Evolutionary conservation across 2,329 filamentous ascomycete species (phyloP).

Genomic region (Aspergillus udagawae): DNA sequence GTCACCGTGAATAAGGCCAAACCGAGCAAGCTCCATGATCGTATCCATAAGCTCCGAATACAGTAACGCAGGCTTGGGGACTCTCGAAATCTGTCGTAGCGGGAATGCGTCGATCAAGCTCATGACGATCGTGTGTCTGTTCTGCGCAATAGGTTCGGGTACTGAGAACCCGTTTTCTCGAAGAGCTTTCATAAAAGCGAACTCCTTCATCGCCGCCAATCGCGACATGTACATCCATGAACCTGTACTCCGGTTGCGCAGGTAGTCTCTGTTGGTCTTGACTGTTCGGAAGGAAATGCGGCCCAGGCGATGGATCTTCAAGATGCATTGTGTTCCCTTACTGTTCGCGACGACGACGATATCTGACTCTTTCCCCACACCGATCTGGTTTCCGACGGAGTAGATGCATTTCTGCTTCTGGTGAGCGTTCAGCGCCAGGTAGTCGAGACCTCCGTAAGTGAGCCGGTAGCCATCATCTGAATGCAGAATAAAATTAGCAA

Average conservation of each 20-base stretch:
- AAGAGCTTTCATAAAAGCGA: conserved; percentile 86
- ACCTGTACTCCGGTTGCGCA: conserved; percentile 72
- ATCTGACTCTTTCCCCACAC: conserved; percentile 96
- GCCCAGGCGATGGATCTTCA: conserved; percentile 94
- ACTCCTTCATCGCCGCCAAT: conserved; percentile 90
- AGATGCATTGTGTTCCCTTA: conserved; percentile 69
- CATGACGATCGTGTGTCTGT: conserved; percentile 95
- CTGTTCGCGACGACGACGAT: conserved; percentile 89
- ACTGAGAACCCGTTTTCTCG: conserved; percentile 82
- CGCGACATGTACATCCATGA: conserved; percentile 99
- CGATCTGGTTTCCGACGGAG: conserved; percentile 89
- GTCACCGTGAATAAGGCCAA: conserved; percentile 93
- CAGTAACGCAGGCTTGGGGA: conserved; percentile 77
- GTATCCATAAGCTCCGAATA: conserved; percentile 89
- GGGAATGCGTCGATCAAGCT: conserved; percentile 87
- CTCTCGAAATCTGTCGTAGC: conserved; percentile 77
- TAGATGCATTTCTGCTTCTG: conserved; percentile 76
- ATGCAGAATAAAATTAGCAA: neutral
- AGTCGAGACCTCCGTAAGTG: conserved; percentile 95
- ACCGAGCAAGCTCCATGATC: conserved; percentile 75
- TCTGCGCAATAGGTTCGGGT: conserved; percentile 81
- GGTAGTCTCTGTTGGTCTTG: conserved; percentile 92
- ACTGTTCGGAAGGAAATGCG: conserved; percentile 96
- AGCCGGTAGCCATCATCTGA: conserved; percentile 88
- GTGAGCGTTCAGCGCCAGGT: conserved; percentile 90